phyloP scores from a whole-genome alignment of 257 asterid species.

The Solanum lycopersicoides region DNA sequence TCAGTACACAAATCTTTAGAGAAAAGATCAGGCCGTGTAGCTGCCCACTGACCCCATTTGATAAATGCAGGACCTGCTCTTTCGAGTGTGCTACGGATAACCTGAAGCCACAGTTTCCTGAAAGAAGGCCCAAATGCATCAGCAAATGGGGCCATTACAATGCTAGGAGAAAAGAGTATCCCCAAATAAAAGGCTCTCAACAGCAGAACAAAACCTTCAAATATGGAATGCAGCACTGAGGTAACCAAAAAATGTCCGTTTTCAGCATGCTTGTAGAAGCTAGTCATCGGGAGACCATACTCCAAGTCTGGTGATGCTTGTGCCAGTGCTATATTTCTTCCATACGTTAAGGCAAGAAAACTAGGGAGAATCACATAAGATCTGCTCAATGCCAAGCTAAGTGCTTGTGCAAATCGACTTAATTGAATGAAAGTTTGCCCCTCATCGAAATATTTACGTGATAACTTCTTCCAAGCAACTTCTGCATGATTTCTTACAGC shows the following conservation, averaged over 20 bases:
- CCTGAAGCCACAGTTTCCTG: neutral
- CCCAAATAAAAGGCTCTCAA: neutral
- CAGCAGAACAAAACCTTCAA: neutral
- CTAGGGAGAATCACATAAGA: neutral
- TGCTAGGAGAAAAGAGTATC: neutral
- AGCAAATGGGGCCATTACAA: neutral
- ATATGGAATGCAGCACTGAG: neutral
- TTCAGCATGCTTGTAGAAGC: neutral
- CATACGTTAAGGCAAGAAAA: neutral
- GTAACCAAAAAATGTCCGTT: neutral
- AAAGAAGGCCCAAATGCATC: constrained; percentile 2
- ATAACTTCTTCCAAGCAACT: neutral
- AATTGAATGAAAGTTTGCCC: neutral
- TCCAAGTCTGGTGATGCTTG: neutral
- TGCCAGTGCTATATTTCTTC: neutral
- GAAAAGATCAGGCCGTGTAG: constrained; percentile 3
- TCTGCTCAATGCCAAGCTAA: constrained; percentile 3
- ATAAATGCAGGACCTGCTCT: neutral
- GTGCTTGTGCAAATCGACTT: neutral
- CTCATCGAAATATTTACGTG: neutral
- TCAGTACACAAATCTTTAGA: neutral
- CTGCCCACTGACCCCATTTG: constrained; percentile 1
- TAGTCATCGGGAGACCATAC: neutral
- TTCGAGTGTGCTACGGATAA: neutral
- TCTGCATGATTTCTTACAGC: neutral